Base-by-base conservation (phyloP, 2,329 filamentous ascomycete species). In the Xenoacremonium recifei region DNA sequence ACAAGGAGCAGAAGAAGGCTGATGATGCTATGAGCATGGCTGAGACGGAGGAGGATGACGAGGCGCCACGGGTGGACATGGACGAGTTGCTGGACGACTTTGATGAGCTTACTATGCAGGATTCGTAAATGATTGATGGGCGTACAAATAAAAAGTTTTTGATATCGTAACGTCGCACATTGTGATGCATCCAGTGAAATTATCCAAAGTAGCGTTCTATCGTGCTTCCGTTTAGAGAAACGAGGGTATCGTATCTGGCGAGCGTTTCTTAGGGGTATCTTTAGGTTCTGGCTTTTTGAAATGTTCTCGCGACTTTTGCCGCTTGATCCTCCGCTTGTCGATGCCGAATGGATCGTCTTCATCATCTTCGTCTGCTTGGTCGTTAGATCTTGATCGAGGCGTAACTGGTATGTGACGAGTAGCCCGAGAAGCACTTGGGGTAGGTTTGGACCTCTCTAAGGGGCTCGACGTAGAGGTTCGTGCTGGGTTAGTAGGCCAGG, bases 71-170 rank as follows among this genome's bases (percentile, higher is more conserved):
- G 57, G 84, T 93, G 53, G 75, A 82, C 61, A 84, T 92, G 82
- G 79, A 92, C 16, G 87, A 91, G 65, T 67, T 96, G 60, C 74
- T 96, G 59, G 91, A 96, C 63, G 91, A 96, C 64, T 90, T 96
- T 73, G 90, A 95, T 61, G 91, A 96, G 59, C 79, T 96, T 40
- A 58, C 62, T 35, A 44, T 65, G 60, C 45, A 58, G 43, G 62
- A 64, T 39, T 37, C 47, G 15, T 59, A 55, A 50, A 55, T 55
- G 45, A 85, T 43, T 67, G 37, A 41, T 48, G 50, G 47, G 21
- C 47, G 48, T 42, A 49, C 47, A 50, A 57, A 44, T 48, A 56
- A 55, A 54, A 57, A 37, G 49, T 27, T 27, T 27, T 27, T 27
- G 9, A 9, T 27, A 9, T 9, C 9, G 23, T 27, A 27, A 9